These are phyloP conservation scores for Conringia planisiliqua DNA, from an alignment of 345 rosid species.

Conservation along the genomic window DNA sequence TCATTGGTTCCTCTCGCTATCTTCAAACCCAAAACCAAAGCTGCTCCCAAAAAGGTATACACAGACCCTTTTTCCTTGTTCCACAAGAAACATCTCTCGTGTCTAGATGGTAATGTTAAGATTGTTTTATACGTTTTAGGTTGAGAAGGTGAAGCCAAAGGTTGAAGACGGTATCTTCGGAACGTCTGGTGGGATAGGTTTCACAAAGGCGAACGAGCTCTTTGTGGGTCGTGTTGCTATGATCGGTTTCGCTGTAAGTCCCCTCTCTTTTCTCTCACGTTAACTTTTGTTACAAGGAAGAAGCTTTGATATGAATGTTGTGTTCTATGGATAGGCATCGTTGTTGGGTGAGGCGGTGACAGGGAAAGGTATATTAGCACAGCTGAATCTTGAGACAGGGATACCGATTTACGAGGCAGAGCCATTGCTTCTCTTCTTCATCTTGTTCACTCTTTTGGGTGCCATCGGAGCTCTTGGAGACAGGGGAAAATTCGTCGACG, in stretches of 20 bases:
- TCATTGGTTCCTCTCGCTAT: slow-evolving; percentile 57
- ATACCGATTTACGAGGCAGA: slow-evolving; percentile 96
- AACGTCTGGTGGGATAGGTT: slow-evolving; percentile 95
- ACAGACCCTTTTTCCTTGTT: neutral
- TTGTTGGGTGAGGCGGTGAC: slow-evolving; percentile 85
- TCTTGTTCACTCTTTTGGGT: slow-evolving; percentile 86
- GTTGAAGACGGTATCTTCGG: slow-evolving; percentile 93
- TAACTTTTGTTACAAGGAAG: neutral
- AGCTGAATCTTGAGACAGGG: slow-evolving; percentile 86
- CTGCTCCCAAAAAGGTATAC: slow-evolving; percentile 64
- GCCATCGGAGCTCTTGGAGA: slow-evolving; percentile 97
- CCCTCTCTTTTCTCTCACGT: neutral
- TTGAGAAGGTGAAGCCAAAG: slow-evolving; percentile 44
- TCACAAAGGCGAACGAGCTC: slow-evolving; percentile 90
- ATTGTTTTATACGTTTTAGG: slow-evolving; percentile 24
- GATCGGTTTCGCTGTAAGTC: slow-evolving; percentile 94
- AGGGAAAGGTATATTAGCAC: slow-evolving; percentile 88
- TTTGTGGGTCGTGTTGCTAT: slow-evolving; percentile 99
- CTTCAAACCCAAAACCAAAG: slow-evolving; percentile 86
- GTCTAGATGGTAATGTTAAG: neutral
- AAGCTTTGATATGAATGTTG: slow-evolving; percentile 1
- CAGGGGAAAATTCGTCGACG: slow-evolving; percentile 85
- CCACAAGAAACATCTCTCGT: neutral
- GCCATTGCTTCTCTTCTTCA: slow-evolving; percentile 94
- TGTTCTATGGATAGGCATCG: slow-evolving; percentile 57